Evolutionary conservation across 2,329 filamentous ascomycete genomes (phyloP).

Genomic region (Fusarium tanahbumbuense): DNA sequence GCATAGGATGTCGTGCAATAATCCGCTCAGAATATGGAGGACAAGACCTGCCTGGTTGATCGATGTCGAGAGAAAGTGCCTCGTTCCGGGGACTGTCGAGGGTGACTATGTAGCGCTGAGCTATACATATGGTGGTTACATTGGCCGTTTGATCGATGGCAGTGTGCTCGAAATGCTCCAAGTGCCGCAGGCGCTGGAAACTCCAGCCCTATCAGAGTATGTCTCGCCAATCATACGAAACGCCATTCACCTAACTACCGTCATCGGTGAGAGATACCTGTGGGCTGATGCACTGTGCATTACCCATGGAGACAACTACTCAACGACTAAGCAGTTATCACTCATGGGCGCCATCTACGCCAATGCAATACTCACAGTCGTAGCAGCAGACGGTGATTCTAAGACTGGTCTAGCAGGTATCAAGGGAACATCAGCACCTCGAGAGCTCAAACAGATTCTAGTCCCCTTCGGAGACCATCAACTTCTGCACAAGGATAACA

Average conservation of each 20-base stretch:
- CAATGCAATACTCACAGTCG: slow-evolving; percentile 1
- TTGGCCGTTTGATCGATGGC: not conserved
- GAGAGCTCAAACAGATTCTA: not conserved
- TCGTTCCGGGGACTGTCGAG: not conserved
- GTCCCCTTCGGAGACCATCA: slow-evolving; percentile 5
- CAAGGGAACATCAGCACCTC: not conserved
- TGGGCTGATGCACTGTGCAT: slow-evolving; percentile 19
- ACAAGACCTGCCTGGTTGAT: slow-evolving; percentile 11
- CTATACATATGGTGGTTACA: not conserved
- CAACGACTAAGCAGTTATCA: not conserved
- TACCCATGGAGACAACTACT: accelerated
- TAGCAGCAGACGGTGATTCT: slow-evolving; percentile 10
- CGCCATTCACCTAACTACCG: slow-evolving; percentile 2
- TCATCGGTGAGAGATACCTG: slow-evolving; percentile 3
- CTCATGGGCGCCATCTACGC: slow-evolving; percentile 18
- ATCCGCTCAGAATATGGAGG: slow-evolving; percentile 14
- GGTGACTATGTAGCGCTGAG: slow-evolving; percentile 9
- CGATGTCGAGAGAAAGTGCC: not conserved
- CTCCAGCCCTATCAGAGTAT: not conserved
- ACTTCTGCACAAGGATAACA: not conserved
- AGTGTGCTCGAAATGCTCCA: not conserved
- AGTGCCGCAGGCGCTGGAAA: not conserved
- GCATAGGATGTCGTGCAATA: not conserved
- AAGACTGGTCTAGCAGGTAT: not conserved
- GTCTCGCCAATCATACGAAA: not conserved